Conservation (phyloP, 2,329 filamentous ascomycete genomes). For the Penicillium sp. region DNA sequence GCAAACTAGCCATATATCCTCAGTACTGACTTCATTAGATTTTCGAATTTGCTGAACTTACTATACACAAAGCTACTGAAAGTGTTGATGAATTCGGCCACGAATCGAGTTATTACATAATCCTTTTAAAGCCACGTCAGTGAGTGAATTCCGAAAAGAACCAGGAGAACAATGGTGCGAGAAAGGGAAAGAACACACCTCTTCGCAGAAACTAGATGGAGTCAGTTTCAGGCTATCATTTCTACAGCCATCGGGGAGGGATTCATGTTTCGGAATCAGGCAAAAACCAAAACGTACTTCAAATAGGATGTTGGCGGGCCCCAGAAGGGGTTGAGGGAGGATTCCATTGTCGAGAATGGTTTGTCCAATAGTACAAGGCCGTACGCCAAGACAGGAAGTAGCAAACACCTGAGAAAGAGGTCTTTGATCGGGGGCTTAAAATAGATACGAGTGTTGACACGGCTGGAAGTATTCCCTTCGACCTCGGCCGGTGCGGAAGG, state of each 20-base stretch:
- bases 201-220: slow-evolving; percentile 33
- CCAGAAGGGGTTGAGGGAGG: slow-evolving; percentile 28
- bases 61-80: slow-evolving; percentile 47
- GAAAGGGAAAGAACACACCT: slow-evolving; percentile 20
- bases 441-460: background rate
- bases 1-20: slow-evolving; percentile 29
- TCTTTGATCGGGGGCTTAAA: background rate
- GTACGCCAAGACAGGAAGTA: background rate
- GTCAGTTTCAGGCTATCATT: background rate
- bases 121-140: slow-evolving; percentile 24
- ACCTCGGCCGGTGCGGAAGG: background rate
- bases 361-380: background rate
- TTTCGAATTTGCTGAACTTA: slow-evolving; percentile 10
- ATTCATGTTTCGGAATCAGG: background rate
- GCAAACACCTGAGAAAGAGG: background rate
- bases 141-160: background rate
- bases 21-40: background rate
- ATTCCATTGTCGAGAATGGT: slow-evolving; percentile 1
- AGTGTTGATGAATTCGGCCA: slow-evolving; percentile 53
- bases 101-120: slow-evolving; percentile 49
- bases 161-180: background rate
- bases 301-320: slow-evolving; percentile 34
- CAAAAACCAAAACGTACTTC: slow-evolving; percentile 23
- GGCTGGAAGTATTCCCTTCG: background rate
- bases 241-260: background rate